Evolutionary conservation across 2,329 filamentous ascomycete genomes (phyloP).

Genomic region (Cytospora chrysosperma): DNA sequence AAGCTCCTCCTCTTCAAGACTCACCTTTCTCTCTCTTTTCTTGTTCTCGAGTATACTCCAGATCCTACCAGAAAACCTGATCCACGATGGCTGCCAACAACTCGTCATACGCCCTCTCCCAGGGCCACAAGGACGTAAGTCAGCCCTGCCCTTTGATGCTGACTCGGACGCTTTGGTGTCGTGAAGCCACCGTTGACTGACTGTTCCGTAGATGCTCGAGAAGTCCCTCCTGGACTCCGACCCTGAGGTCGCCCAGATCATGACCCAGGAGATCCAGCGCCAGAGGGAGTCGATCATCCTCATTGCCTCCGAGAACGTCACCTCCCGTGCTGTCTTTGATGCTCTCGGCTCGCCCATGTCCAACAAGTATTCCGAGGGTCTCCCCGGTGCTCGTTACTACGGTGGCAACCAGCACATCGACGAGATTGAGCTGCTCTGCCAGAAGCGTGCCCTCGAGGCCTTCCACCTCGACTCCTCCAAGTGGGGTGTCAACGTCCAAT

Average conservation of each 20-base stretch:
- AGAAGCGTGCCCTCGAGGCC: conserved; percentile 85
- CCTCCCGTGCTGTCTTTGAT: conserved; percentile 96
- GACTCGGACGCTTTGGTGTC: not conserved
- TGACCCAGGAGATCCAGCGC: conserved; percentile 94
- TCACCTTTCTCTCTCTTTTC: not conserved
- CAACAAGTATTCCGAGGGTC: conserved; percentile 99
- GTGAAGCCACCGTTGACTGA: conserved; percentile 30
- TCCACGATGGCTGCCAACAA: conserved; percentile 34
- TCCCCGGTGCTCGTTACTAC: conserved; percentile 97
- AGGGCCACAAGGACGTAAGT: conserved; percentile 37
- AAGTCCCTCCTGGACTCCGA: conserved; percentile 89
- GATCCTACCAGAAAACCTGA: not conserved
- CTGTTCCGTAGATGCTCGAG: conserved; percentile 77
- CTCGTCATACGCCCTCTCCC: conserved; percentile 36
- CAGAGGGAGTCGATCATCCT: conserved; percentile 98
- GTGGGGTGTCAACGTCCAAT: conserved; percentile 99
- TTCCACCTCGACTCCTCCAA: conserved; percentile 84
- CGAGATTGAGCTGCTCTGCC: conserved; percentile 91
- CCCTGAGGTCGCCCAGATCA: conserved; percentile 92
- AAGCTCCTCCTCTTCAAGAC: not conserved
- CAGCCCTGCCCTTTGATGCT: not conserved
- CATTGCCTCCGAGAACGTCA: conserved; percentile 99
- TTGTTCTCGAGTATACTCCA: not conserved
- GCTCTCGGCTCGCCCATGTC: conserved; percentile 92
- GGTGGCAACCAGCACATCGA: conserved; percentile 99